Conservation (phyloP, 2,329 filamentous ascomycete genomes). For the Fusarium transvaalense region DNA sequence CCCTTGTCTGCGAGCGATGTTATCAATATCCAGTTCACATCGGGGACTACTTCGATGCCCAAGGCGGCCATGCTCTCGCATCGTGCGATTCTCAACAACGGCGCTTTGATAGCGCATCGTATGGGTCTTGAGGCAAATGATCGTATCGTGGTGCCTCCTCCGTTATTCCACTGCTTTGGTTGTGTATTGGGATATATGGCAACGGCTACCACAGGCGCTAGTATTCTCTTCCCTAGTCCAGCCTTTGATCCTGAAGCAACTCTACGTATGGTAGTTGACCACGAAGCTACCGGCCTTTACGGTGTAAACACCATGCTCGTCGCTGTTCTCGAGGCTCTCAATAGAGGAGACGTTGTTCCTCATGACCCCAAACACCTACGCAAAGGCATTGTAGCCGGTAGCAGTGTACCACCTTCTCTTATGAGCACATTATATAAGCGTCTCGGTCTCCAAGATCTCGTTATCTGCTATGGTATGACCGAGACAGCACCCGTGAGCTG, state of each 20-base stretch:
- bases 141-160: slow-evolving; percentile 85
- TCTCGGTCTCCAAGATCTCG: slow-evolving; percentile 83
- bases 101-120: slow-evolving; percentile 81
- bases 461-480: slow-evolving; percentile 97
- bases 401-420: slow-evolving; percentile 83
- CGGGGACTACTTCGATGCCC: slow-evolving; percentile 89
- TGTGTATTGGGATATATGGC: slow-evolving; percentile 96
- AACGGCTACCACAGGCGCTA: slow-evolving; percentile 81
- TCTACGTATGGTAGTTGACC: slow-evolving; percentile 67
- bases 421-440: slow-evolving; percentile 80
- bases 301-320: slow-evolving; percentile 95
- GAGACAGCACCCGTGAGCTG: slow-evolving; percentile 83
- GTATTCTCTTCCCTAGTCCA: slow-evolving; percentile 87
- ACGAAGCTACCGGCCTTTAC: slow-evolving; percentile 76
- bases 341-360: slow-evolving; percentile 52
- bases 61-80: slow-evolving; percentile 94
- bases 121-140: slow-evolving; percentile 84
- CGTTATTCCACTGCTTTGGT: slow-evolving; percentile 92
- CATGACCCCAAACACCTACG: slow-evolving; percentile 62
- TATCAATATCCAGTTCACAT: slow-evolving; percentile 97
- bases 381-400: slow-evolving; percentile 94
- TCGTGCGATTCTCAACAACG: slow-evolving; percentile 91
- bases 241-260: slow-evolving; percentile 85
- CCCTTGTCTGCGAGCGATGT: slow-evolving; percentile 73
- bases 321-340: slow-evolving; percentile 84